phyloP scores from a whole-genome alignment of 768 basidiomycete species.

The Leccinum broughii region DNA sequence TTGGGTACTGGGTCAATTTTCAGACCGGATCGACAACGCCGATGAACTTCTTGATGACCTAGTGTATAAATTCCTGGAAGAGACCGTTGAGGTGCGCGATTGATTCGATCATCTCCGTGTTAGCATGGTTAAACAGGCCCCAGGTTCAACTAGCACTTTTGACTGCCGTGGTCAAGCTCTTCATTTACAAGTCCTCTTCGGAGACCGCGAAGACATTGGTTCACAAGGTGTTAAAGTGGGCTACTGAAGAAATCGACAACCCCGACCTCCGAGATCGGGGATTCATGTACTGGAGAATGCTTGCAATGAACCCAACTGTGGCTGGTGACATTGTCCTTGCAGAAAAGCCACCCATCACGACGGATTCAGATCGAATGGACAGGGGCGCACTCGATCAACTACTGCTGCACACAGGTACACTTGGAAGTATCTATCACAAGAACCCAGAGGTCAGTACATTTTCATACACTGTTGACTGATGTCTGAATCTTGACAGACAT shows the following conservation, averaged over 20 bases:
- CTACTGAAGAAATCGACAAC: conserved; percentile 97
- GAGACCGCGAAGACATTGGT: conserved; percentile 87
- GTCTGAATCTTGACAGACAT: conserved; percentile 57
- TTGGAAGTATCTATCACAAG: conserved; percentile 97
- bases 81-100: conserved; percentile 80
- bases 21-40: conserved; percentile 92
- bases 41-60: conserved; percentile 95
- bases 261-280: conserved; percentile 96
- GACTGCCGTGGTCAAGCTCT: conserved; percentile 94
- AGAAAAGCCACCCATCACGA: conserved; percentile 96
- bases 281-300: conserved; percentile 99
- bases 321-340: conserved; percentile 90
- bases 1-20: conserved; percentile 97
- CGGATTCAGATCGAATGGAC: conserved; percentile 97
- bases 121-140: not conserved
- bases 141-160: conserved; percentile 95
- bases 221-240: conserved; percentile 94
- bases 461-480: not conserved
- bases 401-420: conserved; percentile 87
- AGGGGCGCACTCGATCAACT: conserved; percentile 94
- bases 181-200: conserved; percentile 84
- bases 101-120: not conserved
- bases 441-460: conserved; percentile 74
- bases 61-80: conserved; percentile 85
- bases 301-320: conserved; percentile 87